A percentile compares a stretch with the other conserved stretches of the same genome.
Conservation (phyloP, 257 asterid species). For the Lycium barbarum region DNA sequence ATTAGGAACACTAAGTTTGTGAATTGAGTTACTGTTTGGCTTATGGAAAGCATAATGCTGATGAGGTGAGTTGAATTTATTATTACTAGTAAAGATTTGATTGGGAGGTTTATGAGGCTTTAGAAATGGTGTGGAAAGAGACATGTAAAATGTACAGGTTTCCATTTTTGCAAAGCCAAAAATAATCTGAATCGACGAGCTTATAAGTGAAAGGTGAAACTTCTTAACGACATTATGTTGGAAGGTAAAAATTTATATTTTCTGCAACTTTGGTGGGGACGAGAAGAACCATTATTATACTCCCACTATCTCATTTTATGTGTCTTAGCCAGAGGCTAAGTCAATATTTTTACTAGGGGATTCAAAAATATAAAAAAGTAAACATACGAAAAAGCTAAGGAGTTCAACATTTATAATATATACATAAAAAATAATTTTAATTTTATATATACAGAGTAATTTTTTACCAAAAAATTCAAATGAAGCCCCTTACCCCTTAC, state of each 20-base stretch:
- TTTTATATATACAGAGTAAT: no score
- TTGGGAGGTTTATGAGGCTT: slow-evolving; percentile 37
- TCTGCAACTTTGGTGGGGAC: background rate
- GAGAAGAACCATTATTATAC: background rate
- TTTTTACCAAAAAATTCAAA: no score
- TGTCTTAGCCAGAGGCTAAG: background rate
- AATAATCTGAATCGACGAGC: background rate
- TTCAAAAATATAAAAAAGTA: no score
- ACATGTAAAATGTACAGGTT: slow-evolving; percentile 50
- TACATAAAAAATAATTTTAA: no score
- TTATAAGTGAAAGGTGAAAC: slow-evolving; percentile 3
- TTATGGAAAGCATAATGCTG: slow-evolving; percentile 27
- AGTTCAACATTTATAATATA: no score
- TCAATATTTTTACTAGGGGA: no score
- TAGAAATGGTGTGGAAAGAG: slow-evolving; percentile 52
- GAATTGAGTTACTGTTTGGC: background rate
- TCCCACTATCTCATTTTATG: background rate
- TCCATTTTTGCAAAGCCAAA: slow-evolving; percentile 47
- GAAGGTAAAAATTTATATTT: background rate
- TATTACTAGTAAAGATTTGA: slow-evolving; percentile 21
- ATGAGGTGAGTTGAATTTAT: slow-evolving; percentile 24
- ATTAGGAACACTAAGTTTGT: background rate
- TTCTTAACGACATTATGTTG: background rate
- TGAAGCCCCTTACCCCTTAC: no score
- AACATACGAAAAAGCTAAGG: no score